phyloP scores from a whole-genome alignment of 352 stramenopile genomes.

The Globisporangium acanthophoron region DNA sequence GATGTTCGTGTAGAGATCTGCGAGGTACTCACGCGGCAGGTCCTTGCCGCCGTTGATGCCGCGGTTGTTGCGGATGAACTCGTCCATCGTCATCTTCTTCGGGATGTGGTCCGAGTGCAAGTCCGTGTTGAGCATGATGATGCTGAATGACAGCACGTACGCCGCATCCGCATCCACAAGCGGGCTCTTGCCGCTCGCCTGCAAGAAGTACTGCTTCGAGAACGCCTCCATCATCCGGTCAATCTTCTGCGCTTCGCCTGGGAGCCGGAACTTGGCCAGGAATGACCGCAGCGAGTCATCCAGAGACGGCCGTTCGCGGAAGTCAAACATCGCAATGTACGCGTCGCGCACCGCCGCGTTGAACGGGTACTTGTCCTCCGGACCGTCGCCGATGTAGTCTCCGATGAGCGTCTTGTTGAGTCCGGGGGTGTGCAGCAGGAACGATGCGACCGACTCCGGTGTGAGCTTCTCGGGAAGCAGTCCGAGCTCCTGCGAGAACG shows the following conservation, averaged over 20 bases:
- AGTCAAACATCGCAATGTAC: slow-evolving; percentile 94
- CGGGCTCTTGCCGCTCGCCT: slow-evolving; percentile 54
- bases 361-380: slow-evolving; percentile 95
- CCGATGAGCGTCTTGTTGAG: slow-evolving; percentile 94
- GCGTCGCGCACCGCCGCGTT: slow-evolving; percentile 82
- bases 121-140: slow-evolving; percentile 99
- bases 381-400: slow-evolving; percentile 95
- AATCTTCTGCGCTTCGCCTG: slow-evolving; percentile 98
- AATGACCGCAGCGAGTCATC: slow-evolving; percentile 92
- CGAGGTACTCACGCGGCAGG: slow-evolving; percentile 64
- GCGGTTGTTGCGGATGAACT: slow-evolving; percentile 86
- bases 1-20: slow-evolving; percentile 79
- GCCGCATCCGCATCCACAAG: slow-evolving; percentile 88
- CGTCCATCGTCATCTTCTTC: slow-evolving; percentile 87
- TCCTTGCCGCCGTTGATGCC: slow-evolving; percentile 82
- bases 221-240: slow-evolving; percentile 97
- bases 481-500: slow-evolving; percentile 84
- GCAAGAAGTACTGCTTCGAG: slow-evolving; percentile 87
- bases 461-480: slow-evolving; percentile 80
- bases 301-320: slow-evolving; percentile 80
- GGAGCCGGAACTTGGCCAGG: slow-evolving; percentile 93
- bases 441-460: slow-evolving; percentile 86
- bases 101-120: slow-evolving; percentile 91
- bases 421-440: slow-evolving; percentile 92
- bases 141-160: slow-evolving; percentile 97